A percentile compares a stretch with the other conserved stretches of the same genome.
phyloP scores from a whole-genome alignment of 2,329 filamentous ascomycete species.

The Colletotrichum agaves region DNA sequence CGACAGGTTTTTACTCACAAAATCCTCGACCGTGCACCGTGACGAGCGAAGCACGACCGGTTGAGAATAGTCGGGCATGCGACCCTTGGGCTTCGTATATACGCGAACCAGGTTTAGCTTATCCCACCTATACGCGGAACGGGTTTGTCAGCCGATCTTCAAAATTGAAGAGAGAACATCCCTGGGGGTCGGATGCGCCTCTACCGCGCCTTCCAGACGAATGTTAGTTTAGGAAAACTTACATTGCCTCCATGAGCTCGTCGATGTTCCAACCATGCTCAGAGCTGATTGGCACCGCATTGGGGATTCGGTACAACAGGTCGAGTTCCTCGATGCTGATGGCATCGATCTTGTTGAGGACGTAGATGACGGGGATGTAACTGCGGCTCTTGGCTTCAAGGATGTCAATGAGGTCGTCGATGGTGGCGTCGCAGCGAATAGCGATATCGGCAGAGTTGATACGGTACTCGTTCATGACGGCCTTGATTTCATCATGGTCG shows the following conservation, averaged over 20 bases:
- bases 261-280: conserved; percentile 99
- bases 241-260: conserved; percentile 95
- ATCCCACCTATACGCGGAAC: conserved; percentile 1
- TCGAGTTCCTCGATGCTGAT: conserved; percentile 98
- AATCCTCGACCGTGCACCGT: conserved; percentile 93
- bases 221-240: conserved; percentile 40
- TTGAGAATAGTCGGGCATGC: conserved; percentile 88
- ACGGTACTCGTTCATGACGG: conserved; percentile 96
- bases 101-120: conserved; percentile 76
- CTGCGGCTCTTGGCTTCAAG: conserved; percentile 93
- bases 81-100: conserved; percentile 98
- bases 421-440: conserved; percentile 96
- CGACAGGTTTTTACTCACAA: conserved; percentile 72
- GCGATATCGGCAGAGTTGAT: conserved; percentile 97
- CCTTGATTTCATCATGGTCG: conserved; percentile 95
- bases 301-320: conserved; percentile 94
- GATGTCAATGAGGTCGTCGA: conserved; percentile 96
- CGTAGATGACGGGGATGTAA: conserved; percentile 99
- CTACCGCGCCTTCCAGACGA: conserved; percentile 1
- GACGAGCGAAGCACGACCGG: conserved; percentile 89
- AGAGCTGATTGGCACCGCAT: conserved; percentile 96
- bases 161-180: not conserved
- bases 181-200: conserved; percentile 3
- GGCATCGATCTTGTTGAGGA: conserved; percentile 98
- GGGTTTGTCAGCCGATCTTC: conserved; percentile 10